phyloP scores from a whole-genome alignment of 805 yeast genomes.

The Ogataea siamensis region DNA sequence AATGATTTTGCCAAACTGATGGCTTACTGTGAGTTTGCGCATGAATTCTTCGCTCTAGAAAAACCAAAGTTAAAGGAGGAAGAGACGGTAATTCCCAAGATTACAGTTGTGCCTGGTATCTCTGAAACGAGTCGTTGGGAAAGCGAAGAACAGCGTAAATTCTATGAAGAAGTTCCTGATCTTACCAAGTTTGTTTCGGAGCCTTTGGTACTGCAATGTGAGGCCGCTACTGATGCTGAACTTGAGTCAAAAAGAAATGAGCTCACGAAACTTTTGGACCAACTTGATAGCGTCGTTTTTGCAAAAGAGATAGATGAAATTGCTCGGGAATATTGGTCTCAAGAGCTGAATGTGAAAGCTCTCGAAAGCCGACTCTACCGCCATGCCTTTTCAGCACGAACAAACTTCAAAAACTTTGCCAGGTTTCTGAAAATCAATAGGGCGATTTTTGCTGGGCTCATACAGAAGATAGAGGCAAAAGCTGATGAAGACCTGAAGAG shows the following conservation, averaged over 20 bases:
- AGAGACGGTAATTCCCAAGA: slow-evolving; percentile 17
- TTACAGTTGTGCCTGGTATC: not conserved
- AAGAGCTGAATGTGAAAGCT: slow-evolving; percentile 66
- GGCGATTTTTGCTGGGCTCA: not conserved
- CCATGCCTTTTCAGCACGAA: slow-evolving; percentile 48
- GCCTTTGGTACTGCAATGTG: too few species aligned
- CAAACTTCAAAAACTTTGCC: slow-evolving; percentile 50
- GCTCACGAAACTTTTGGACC: slow-evolving; percentile 3
- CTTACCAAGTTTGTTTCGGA: slow-evolving; percentile 36
- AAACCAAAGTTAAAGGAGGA: slow-evolving; percentile 36
- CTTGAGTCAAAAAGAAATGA: too few species aligned
- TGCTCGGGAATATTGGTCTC: slow-evolving; percentile 46
- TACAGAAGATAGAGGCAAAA: slow-evolving; percentile 20
- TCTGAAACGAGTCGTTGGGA: slow-evolving; percentile 50
- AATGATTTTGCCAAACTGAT: slow-evolving; percentile 42
- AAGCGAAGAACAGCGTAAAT: slow-evolving; percentile 58
- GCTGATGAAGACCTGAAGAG: slow-evolving; percentile 61
- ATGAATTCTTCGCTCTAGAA: slow-evolving; percentile 39
- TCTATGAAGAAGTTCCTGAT: slow-evolving; percentile 57
- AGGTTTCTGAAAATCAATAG: slow-evolving; percentile 64
- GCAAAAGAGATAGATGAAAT: slow-evolving; percentile 51
- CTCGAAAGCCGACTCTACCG: slow-evolving; percentile 59
- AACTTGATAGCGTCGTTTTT: slow-evolving; percentile 38
- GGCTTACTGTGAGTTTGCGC: slow-evolving; percentile 41
- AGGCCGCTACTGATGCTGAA: too few species aligned